phyloP scores from a whole-genome alignment of 495 filamentous ascomycete genomes.

The Aspergillus coremiiformis region DNA sequence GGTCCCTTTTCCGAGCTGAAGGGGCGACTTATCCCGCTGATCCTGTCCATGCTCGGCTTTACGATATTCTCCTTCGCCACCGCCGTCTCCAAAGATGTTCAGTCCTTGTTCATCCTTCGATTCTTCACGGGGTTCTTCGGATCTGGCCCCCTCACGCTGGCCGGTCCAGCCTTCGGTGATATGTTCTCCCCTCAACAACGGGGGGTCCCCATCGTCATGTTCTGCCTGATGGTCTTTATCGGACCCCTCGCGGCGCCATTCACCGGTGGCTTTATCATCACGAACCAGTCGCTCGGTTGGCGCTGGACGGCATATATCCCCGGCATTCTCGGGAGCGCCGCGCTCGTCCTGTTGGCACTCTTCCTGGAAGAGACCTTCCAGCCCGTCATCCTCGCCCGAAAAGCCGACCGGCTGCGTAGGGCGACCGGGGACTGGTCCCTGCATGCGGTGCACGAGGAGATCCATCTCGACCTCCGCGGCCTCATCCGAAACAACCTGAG shows the following conservation, averaged over 20 bases:
- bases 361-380: slow-evolving; percentile 56
- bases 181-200: slow-evolving; percentile 32
- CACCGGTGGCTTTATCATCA: slow-evolving; percentile 29
- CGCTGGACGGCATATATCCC: slow-evolving; percentile 18
- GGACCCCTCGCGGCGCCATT: slow-evolving; percentile 37
- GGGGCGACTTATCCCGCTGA: slow-evolving; percentile 11
- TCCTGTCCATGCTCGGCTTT: slow-evolving; percentile 30
- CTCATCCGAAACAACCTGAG: slow-evolving; percentile 30
- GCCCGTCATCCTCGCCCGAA: slow-evolving; percentile 54
- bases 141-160: slow-evolving; percentile 31
- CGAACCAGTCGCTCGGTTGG: slow-evolving; percentile 17
- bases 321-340: slow-evolving; percentile 12
- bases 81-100: slow-evolving; percentile 43
- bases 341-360: slow-evolving; percentile 25
- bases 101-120: slow-evolving; percentile 36
- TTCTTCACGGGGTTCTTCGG: slow-evolving; percentile 40
- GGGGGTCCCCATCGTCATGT: slow-evolving; percentile 34
- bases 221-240: slow-evolving; percentile 31
- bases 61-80: slow-evolving; percentile 44
- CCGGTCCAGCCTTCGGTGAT: slow-evolving; percentile 36
- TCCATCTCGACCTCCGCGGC: slow-evolving; percentile 26
- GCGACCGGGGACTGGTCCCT: slow-evolving; percentile 45
- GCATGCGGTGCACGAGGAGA: slow-evolving; percentile 28
- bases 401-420: slow-evolving; percentile 56
- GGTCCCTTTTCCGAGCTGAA: slow-evolving; percentile 17